Base-by-base conservation (phyloP, 2,329 filamentous ascomycete genomes). In the Colletotrichum lini region DNA sequence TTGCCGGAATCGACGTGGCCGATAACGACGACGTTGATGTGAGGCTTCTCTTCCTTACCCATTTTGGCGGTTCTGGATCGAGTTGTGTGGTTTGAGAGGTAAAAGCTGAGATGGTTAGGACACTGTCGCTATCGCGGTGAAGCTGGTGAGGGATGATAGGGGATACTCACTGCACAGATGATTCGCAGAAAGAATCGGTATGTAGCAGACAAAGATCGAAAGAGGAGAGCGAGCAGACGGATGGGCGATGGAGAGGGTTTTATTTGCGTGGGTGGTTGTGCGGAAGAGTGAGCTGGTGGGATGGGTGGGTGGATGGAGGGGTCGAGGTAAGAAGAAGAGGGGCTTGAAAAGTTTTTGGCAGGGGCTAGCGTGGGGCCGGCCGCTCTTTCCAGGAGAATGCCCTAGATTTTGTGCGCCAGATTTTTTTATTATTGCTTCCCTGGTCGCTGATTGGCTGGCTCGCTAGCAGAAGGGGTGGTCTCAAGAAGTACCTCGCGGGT, bases 1-100 rank as follows among this genome's bases (percentile, higher is more conserved):
- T 98, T 98, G 89, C 95, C 96, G 87, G 95, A 97, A 89, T 98
- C 95, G 94, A 98, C 95, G 92, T 98, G 96, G 91, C 95, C 95
- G 91, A 97, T 97, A 87, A 98, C 95, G 88, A 98, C 95, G 87
- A 98, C 93, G 93, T 95, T 95, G 88, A 98, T 94, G 87, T 98
- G 96, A 87, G 86, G 88, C 93, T 97, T 97, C 77, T 96, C 94
- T 82, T 98, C 92, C 90, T 94, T 98, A 94, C 95, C 67, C 66
- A 73, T 73, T 65, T 52, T 70, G 67, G 52, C 60, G 71, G 68
- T 73, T 63, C 52, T 49, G 52, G 57, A 57, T 72, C 49, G 49
- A 63, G 66, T 59, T 42, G 35, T 68, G 38, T 54, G 64, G 49
- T 58, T 59, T 58, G 67, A 70, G 58, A 60, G 65, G 45, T 70